Evolutionary conservation across 2,329 filamentous ascomycete species (phyloP).

Genomic region (Trichoderma sp.): DNA sequence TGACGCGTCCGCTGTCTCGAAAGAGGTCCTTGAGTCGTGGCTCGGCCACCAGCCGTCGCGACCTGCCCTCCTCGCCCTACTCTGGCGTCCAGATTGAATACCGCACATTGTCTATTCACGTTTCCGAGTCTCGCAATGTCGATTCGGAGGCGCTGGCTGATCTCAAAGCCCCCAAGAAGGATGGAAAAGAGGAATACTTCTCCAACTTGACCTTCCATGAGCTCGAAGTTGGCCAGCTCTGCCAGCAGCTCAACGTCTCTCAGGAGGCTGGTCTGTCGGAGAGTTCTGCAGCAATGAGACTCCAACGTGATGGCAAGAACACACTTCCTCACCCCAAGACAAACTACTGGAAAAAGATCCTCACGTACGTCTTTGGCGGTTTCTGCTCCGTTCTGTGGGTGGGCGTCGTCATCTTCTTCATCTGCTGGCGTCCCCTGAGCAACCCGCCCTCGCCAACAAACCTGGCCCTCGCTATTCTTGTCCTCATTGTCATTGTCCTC

Average conservation of each 20-base stretch:
- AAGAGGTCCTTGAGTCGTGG: constrained; percentile 28
- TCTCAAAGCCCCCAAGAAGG: constrained; percentile 34
- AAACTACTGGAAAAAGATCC: constrained; percentile 45
- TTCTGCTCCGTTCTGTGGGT: constrained; percentile 51
- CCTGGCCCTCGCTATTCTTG: constrained; percentile 47
- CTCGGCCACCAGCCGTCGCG: constrained; percentile 27
- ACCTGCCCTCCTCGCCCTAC: constrained; percentile 36
- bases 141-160: constrained; percentile 29
- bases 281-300: constrained; percentile 35
- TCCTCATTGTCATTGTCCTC: constrained; percentile 49
- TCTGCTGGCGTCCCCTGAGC: constrained; percentile 50
- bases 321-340: constrained; percentile 44
- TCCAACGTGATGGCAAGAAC: constrained; percentile 45
- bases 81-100: constrained; percentile 43
- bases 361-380: constrained; percentile 48
- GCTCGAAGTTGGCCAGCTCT: constrained; percentile 37
- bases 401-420: constrained; percentile 49
- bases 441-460: constrained; percentile 46
- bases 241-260: constrained; percentile 43
- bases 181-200: constrained; percentile 45
- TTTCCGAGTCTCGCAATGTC: constrained; percentile 39
- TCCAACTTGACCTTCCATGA: constrained; percentile 42
- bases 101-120: constrained; percentile 44
- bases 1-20: constrained; percentile 28
- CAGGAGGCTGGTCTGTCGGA: constrained; percentile 39